Conservation (phyloP, 495 filamentous ascomycete genomes). For the Penicillium riverlandense region DNA sequence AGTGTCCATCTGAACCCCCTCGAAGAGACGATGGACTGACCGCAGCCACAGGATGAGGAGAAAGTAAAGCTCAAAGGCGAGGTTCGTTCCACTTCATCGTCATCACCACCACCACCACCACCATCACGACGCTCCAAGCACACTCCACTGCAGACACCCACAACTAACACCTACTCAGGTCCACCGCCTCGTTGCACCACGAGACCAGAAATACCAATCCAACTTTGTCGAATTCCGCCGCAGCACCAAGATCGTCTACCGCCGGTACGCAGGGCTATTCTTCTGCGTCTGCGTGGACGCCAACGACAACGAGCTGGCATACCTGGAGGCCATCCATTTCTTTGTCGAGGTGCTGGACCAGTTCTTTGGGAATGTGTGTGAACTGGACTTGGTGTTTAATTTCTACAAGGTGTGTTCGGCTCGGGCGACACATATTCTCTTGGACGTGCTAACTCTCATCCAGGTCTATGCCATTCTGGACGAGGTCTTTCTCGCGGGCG, state of each 20-base stretch:
- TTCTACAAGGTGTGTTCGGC: conserved; percentile 70
- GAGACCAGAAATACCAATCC: conserved; percentile 98
- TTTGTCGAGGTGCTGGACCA: conserved; percentile 97
- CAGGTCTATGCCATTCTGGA: conserved; percentile 98
- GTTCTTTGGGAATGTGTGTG: conserved; percentile 99
- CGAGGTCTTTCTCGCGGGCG: conserved; percentile 93
- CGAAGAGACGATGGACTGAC: conserved; percentile 1
- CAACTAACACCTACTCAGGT: conserved; percentile 44
- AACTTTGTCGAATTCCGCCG: conserved; percentile 90
- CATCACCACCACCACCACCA: neutral
- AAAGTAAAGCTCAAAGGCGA: conserved; percentile 96
- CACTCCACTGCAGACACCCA: neutral
- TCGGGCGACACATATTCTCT: neutral
- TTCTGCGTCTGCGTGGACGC: conserved; percentile 99
- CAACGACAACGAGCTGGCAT: conserved; percentile 97
- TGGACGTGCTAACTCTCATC: conserved; percentile 4
- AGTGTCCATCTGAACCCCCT: conserved; percentile 14
- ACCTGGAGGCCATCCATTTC: conserved; percentile 97
- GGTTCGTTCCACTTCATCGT: conserved; percentile 25
- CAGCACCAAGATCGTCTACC: conserved; percentile 90
- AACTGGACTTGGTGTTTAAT: conserved; percentile 98
- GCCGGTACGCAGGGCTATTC: conserved; percentile 93
- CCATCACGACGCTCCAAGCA: conserved; percentile 3
- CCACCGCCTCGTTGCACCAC: conserved; percentile 92
- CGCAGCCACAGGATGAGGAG: conserved; percentile 63